Conservation (phyloP, 441 rosid species). For the Euphorbia celastroides region DNA sequence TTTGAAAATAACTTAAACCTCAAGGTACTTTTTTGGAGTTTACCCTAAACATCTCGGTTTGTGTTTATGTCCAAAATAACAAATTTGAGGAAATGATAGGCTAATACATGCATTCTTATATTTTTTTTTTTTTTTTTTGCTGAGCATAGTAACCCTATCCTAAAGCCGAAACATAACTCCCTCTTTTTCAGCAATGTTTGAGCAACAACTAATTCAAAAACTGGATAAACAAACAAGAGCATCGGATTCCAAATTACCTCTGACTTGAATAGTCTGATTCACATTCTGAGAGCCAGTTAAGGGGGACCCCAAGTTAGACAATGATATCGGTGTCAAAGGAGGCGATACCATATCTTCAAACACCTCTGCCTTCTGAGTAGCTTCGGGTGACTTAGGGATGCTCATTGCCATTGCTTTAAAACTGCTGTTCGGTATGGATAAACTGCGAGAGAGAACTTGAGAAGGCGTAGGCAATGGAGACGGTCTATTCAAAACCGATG, state of each 20-base stretch:
- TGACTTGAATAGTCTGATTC: conserved; percentile 21
- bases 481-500: conserved; percentile 37
- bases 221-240: background rate
- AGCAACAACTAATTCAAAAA: background rate
- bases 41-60: background rate
- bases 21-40: no score
- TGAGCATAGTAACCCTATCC: background rate
- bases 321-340: conserved; percentile 59
- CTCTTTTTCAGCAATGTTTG: background rate
- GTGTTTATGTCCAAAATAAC: background rate
- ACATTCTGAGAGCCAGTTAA: conserved; percentile 19
- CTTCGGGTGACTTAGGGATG: conserved; percentile 31
- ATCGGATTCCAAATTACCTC: conserved; percentile 32
- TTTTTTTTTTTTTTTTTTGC: no score
- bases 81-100: background rate
- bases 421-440: conserved; percentile 75
- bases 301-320: conserved; percentile 26
- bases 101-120: background rate
- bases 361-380: conserved; percentile 33
- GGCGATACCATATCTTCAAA: conserved; percentile 50
- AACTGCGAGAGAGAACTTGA: conserved; percentile 60
- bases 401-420: conserved; percentile 36
- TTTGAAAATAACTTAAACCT: no score
- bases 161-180: background rate
- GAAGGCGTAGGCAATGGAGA: conserved; percentile 83